Conservation (phyloP, 257 asterid genomes). For the Capsicum rhomboideum region DNA sequence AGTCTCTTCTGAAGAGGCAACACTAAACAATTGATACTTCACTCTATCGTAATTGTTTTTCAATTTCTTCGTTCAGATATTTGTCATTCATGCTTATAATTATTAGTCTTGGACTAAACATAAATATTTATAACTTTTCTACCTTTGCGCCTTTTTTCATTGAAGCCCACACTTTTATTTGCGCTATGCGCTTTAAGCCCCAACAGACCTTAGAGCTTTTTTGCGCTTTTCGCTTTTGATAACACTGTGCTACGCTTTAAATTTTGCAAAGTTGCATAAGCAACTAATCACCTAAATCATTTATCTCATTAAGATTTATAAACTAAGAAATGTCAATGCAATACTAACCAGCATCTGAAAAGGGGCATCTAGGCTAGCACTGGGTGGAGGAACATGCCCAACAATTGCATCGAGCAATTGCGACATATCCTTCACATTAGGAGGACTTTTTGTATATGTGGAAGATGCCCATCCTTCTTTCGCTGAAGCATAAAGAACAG, state of each 20-base stretch:
- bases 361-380: slow-evolving; percentile 72
- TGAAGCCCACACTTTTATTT: too few species aligned
- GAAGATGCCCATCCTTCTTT: slow-evolving; percentile 99
- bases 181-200: too few species aligned
- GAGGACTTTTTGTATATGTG: slow-evolving; percentile 73
- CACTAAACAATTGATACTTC: too few species aligned
- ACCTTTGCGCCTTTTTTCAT: too few species aligned
- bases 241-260: background rate
- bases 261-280: background rate
- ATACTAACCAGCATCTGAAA: slow-evolving; percentile 93
- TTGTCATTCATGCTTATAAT: too few species aligned
- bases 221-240: too few species aligned
- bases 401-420: slow-evolving; percentile 82
- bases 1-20: too few species aligned
- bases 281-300: background rate
- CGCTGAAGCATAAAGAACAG: slow-evolving; percentile 97
- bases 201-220: too few species aligned
- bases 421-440: slow-evolving; percentile 78
- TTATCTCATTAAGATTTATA: background rate
- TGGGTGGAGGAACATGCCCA: slow-evolving; percentile 78
- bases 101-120: too few species aligned
- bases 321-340: background rate
- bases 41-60: too few species aligned
- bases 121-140: too few species aligned
- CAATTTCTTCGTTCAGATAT: too few species aligned